Conservation (phyloP, 2,329 filamentous ascomycete species). For the Verticillium isaacii region DNA sequence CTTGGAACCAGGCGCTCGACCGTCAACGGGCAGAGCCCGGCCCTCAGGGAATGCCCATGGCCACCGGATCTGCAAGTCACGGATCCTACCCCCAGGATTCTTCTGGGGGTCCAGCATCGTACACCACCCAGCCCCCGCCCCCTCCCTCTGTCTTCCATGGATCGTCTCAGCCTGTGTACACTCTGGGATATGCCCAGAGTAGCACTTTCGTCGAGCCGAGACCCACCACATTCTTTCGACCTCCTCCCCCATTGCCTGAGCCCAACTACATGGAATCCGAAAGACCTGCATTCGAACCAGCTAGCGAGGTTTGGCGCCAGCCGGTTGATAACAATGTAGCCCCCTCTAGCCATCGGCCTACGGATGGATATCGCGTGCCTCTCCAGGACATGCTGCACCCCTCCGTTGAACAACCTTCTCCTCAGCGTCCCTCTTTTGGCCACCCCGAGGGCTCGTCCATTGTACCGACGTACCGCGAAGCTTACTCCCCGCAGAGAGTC, state of each 20-base stretch:
- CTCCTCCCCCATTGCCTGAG: not conserved
- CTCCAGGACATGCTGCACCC: constrained; percentile 39
- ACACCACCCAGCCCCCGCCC: constrained; percentile 3
- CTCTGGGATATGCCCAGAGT: not conserved
- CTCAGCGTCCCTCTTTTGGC: constrained; percentile 25
- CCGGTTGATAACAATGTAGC: not conserved
- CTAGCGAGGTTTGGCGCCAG: not conserved
- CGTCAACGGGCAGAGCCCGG: not conserved
- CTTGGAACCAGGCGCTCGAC: constrained; percentile 8
- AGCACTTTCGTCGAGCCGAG: not conserved
- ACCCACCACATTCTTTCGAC: not conserved
- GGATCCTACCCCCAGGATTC: constrained; percentile 4
- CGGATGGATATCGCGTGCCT: not conserved
- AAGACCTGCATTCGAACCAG: not conserved
- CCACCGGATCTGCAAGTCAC: constrained; percentile 8
- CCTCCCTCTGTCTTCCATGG: not conserved
- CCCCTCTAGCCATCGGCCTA: not conserved
- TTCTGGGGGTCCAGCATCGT: not conserved
- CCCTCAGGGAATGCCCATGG: not conserved
- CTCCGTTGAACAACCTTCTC: constrained; percentile 41
- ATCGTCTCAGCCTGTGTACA: not conserved
- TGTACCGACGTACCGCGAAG: constrained; percentile 2
- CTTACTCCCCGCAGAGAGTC: not conserved
- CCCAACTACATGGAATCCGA: not conserved
- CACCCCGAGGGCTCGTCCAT: constrained; percentile 19